A percentile compares a stretch with the other conserved stretches of the same genome.
These are phyloP conservation scores for Cylindrodendrum hubeiense DNA, from an alignment of 2,329 filamentous ascomycete species.

Conservation along the genomic window DNA sequence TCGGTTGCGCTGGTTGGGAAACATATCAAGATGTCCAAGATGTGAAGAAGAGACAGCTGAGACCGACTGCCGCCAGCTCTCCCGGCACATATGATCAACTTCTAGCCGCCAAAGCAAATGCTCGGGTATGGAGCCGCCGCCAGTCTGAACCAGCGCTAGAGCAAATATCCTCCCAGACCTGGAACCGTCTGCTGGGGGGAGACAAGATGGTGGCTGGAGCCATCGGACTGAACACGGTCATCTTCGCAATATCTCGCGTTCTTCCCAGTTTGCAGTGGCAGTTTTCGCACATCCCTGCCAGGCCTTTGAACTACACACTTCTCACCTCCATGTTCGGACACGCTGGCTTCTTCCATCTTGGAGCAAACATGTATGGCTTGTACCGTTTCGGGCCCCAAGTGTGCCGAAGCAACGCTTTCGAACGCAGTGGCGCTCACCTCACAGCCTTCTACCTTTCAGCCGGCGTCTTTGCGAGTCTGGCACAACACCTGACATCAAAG, in stretches of 20 bases:
- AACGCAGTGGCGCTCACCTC: not conserved
- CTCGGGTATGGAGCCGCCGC: not conserved
- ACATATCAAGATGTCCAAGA: slow-evolving; percentile 8
- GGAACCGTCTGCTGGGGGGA: not conserved
- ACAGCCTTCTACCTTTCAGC: slow-evolving; percentile 12
- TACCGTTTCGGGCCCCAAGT: slow-evolving; percentile 6
- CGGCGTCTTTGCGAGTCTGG: slow-evolving; percentile 4
- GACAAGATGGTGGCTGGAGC: slow-evolving; percentile 6
- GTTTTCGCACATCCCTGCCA: not conserved
- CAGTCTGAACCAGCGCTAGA: not conserved
- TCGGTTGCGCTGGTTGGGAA: slow-evolving; percentile 10
- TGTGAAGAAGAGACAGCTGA: not conserved
- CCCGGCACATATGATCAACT: not conserved
- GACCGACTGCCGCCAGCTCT: not conserved
- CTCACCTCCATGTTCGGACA: slow-evolving; percentile 9
- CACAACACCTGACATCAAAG: slow-evolving; percentile 1
- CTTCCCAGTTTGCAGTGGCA: not conserved
- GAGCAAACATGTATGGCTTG: slow-evolving; percentile 12
- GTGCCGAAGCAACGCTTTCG: not conserved
- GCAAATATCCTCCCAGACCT: not conserved
- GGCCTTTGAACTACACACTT: not conserved
- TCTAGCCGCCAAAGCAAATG: not conserved
- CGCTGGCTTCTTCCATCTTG: slow-evolving; percentile 1
- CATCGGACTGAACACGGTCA: slow-evolving; percentile 3
- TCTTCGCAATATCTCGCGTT: not conserved